Evolutionary conservation across 225 moss, liverwort and hornwort species (phyloP), one percentile per base, ranked within the genome.

Genomic region (Climacium dendroides): DNA sequence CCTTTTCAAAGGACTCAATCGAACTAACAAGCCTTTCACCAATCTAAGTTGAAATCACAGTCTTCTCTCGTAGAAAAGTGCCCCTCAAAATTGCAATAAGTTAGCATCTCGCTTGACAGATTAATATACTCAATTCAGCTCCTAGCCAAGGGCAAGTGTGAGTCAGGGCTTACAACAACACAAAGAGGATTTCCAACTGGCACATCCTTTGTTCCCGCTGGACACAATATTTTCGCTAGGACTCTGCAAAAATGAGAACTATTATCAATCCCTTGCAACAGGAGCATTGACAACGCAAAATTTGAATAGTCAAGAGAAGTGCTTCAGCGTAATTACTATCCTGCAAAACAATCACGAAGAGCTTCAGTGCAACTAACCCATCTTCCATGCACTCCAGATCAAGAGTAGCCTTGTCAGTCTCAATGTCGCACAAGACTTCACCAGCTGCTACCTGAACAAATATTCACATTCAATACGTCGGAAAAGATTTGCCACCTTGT

Each of bases 321-420:
- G 70, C 53, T 85, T 69, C 81, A 60, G 32, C 61, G 18, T 58
- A 62, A 43, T 53, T 47, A 75, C 62, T 77, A 55, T 60, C 35
- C 5, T 62, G 79, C 65, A 74, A 74, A 57, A 84, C 70, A 87
- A 76, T 72, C 64, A 88, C 13, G 43, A 88, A 78, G 52, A 50
- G 58, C 41, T 64, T 57, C 25, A 67, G 80, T 67, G 77, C 64
- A 66, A 87, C 96, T 62, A 90, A 98, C 97, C 98, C 98, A 84
- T 98, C 98, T 84, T 98, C 98, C 96, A 98, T 96, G 84, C 94
- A 94, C 87, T 98, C 98, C 88, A 98, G 88, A 89, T 98, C 98
- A 90, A 98, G 94, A 59, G 98, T 96, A 52, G 98, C 98, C 91
- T 98, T 98, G 80, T 98, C 98, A 29, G 98, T 98, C 90, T 98